Percentiles rank a stretch among this genome's conserved stretches.
phyloP scores from a whole-genome alignment of 257 asterid genomes.

The Solanum bulbocastanum region DNA sequence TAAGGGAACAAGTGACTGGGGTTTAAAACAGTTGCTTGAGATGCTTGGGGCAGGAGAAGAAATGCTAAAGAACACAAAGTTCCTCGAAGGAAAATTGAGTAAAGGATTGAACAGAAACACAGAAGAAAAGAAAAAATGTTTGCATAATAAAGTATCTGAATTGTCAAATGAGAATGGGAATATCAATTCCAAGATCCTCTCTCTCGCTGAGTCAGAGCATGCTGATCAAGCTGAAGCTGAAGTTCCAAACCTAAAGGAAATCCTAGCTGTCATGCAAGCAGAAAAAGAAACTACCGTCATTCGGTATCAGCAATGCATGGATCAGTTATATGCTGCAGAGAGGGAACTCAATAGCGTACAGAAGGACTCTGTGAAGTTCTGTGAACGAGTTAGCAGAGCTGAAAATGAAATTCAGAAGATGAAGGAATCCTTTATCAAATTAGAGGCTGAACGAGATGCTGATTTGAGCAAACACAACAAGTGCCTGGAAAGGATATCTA shows the following conservation, averaged over 20 bases:
- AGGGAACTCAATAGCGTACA: slow-evolving; percentile 41
- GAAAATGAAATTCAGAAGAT: slow-evolving; percentile 56
- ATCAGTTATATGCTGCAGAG: slow-evolving; percentile 41
- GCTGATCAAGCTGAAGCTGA: slow-evolving; percentile 58
- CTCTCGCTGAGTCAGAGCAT: slow-evolving; percentile 31
- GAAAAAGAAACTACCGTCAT: slow-evolving; percentile 50
- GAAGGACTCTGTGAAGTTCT: slow-evolving; percentile 33
- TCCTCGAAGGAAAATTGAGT: slow-evolving; percentile 12
- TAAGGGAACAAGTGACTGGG: slow-evolving; percentile 17
- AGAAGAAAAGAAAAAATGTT: background rate
- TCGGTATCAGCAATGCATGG: slow-evolving; percentile 54
- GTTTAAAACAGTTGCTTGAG: slow-evolving; percentile 45
- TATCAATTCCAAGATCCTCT: slow-evolving; percentile 36
- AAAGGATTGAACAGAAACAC: slow-evolving; percentile 2
- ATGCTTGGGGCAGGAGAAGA: slow-evolving; percentile 31
- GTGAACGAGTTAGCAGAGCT: slow-evolving; percentile 47
- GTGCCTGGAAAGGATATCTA: slow-evolving; percentile 32
- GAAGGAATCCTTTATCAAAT: slow-evolving; percentile 49
- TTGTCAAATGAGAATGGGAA: background rate
- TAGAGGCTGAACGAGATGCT: slow-evolving; percentile 54
- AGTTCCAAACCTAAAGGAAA: slow-evolving; percentile 40
- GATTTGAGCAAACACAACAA: slow-evolving; percentile 33
- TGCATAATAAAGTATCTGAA: background rate
- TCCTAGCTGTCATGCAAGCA: slow-evolving; percentile 41
- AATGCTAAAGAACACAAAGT: slow-evolving; percentile 2